Evolutionary conservation across 257 asterid genomes (phyloP), one percentile per base, ranked within the genome.

Genomic region (Osmanthus fragrans): DNA sequence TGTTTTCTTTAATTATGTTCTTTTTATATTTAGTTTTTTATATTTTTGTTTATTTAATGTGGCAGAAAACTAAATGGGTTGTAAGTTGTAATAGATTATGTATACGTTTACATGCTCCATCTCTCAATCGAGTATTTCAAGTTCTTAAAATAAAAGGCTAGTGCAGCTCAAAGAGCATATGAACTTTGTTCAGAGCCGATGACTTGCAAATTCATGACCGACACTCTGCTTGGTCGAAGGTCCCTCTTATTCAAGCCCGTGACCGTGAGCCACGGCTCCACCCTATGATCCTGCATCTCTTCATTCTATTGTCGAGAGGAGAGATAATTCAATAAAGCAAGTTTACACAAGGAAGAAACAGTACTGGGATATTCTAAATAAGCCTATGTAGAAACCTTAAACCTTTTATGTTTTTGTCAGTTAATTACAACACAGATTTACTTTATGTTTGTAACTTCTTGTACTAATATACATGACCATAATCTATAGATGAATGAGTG

Each of bases 231-330:
- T 5, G 80, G 73, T 30, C 85, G 92, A 40, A 3, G 49, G 49
- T 40, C 15, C 49, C 7, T 96, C 84, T 2, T 21, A 58, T 40
- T 67, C 80, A 0, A 64, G 81, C n/a, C n/a, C n/a, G n/a, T n/a
- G n/a, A n/a, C n/a, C n/a, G n/a, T 94, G 97, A 76, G 64, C 82
- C 72, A 84, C 92, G 93, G 90, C 94, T 6, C 94, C 90, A 33
- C 96, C 98, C 16, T 87, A 79, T 69, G 85, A 76, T 58, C 93
- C 97, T 12, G 88, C 88, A 39, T 74, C 89, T 73, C 87, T 88
- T 60, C 92, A 79, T 70, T 83, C 89, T 25, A 75, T 88, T 75
- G 76, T 89, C 39, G 76, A 77, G 25, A 71, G 75, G 12, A 90
- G 77, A 79, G 82, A 84, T 18, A 71, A 42, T 3, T 84, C 90